Base-by-base conservation (phyloP, 2,329 filamentous ascomycete species). In the Xylaria sp. region DNA sequence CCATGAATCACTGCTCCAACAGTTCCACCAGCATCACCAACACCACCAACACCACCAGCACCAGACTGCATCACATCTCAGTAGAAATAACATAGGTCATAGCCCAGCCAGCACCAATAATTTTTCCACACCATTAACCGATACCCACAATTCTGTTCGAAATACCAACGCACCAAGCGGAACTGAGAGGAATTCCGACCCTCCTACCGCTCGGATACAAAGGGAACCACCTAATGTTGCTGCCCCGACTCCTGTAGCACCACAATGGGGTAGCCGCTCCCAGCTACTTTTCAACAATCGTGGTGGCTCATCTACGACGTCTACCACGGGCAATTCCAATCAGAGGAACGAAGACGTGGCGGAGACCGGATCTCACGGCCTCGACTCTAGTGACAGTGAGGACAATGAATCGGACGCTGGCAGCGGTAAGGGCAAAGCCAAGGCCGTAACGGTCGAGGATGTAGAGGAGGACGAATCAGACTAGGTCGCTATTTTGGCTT, bases 251-350 rank as follows among this genome's bases (percentile, higher is more conserved):
- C 84, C 85, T 17, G 75, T 84, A 26, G 75, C 82, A 66, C 85
- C 85, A 5, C 83, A 82, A 65, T 88, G 86, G 86, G 84, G 84
- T 56, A 83, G 84, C 15, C 77, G 83, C 2, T 80, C 83, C 17
- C 86, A 86, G 73, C 77, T 87, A 0, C 51, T 66, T n/a, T 86
- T 86, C 65, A 77, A 77, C 17, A 79, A 75, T 57, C 77, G 77
- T 60, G 66, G 66, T 11, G 59, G 63, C 46, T 67, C 69, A 0
- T 69, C 71, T 15, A 60, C 73, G 17, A 54, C 71, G n/a, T 38
- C 63, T 64, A 9, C 56, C 23, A 23, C 56, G 15, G 63, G n/a
- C 33, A 58, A 65, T 28, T 17, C 49, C 9, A 54, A 56, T 40
- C 33, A 26, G 59, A 51, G 66, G 63, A 64, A 40, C 66, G 53